Conservation (phyloP, 2,329 filamentous ascomycete genomes). For the Ophiostoma quercus region DNA sequence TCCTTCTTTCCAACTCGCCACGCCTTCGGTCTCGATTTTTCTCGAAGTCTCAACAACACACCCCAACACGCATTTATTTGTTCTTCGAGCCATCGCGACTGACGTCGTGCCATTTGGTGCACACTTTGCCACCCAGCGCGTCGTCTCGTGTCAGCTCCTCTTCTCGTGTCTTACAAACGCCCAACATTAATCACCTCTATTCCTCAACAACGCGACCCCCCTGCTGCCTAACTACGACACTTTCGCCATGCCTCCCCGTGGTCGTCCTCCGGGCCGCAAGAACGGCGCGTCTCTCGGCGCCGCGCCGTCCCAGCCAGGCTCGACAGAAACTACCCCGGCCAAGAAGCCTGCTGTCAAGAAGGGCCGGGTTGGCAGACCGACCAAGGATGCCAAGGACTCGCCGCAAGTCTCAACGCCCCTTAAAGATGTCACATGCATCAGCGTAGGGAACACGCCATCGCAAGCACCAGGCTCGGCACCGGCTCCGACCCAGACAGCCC, state of each 20-base stretch:
- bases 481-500: neutral
- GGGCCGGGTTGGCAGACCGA: constrained; percentile 9
- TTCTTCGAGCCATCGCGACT: neutral
- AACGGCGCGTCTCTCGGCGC: constrained; percentile 18
- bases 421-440: neutral
- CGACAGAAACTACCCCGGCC: constrained; percentile 7
- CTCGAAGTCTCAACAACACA: neutral
- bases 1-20: neutral
- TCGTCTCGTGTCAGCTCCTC: neutral
- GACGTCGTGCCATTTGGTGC: constrained; percentile 2
- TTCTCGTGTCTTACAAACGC: neutral
- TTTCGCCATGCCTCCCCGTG: constrained; percentile 24
- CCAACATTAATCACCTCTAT: neutral
- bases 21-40: neutral
- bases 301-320: neutral
- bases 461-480: neutral
- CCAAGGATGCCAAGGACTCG: constrained; percentile 7
- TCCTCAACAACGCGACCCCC: neutral
- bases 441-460: neutral
- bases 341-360: constrained; percentile 2
- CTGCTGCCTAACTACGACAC: neutral
- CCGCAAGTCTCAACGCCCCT: neutral
- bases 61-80: neutral
- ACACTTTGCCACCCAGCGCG: neutral
- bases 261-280: constrained; percentile 26